phyloP scores from a whole-genome alignment of 306 rosid species.

The Dryas drummondii region DNA sequence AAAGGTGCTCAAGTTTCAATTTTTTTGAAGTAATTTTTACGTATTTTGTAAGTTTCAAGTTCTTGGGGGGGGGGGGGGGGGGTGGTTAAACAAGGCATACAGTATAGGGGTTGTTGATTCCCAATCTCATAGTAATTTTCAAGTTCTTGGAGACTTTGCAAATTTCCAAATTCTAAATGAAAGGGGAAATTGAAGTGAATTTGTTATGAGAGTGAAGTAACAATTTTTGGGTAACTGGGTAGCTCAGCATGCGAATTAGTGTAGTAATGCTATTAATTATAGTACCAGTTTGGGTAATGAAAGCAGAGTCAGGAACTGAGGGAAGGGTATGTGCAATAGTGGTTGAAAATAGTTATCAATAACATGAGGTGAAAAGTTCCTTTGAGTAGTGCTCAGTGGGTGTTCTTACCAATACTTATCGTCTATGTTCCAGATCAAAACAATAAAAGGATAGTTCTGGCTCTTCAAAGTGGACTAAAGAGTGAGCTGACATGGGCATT shows the following conservation, averaged over 20 bases:
- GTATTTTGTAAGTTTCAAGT: not conserved
- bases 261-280: not conserved
- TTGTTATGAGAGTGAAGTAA: not conserved
- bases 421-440: constrained; percentile 63
- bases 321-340: not conserved
- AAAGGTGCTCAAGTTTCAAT: not conserved
- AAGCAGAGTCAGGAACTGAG: no score
- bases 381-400: not conserved
- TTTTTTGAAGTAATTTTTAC: not conserved
- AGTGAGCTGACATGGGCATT: constrained; percentile 97
- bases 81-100: not conserved
- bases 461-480: constrained; percentile 95
- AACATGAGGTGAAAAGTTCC: not conserved
- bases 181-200: not conserved
- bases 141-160: not conserved
- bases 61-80: not conserved
- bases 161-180: not conserved
- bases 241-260: not conserved
- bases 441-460: constrained; percentile 87
- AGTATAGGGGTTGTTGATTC: not conserved
- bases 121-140: not conserved
- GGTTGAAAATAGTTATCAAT: not conserved
- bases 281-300: not conserved
- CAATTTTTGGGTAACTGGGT: not conserved
- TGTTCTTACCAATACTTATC: not conserved